Percentiles rank a stretch among this genome's conserved stretches.
Evolutionary conservation across 257 asterid genomes (phyloP).

Genomic region (Voacanga thouarsii): DNA sequence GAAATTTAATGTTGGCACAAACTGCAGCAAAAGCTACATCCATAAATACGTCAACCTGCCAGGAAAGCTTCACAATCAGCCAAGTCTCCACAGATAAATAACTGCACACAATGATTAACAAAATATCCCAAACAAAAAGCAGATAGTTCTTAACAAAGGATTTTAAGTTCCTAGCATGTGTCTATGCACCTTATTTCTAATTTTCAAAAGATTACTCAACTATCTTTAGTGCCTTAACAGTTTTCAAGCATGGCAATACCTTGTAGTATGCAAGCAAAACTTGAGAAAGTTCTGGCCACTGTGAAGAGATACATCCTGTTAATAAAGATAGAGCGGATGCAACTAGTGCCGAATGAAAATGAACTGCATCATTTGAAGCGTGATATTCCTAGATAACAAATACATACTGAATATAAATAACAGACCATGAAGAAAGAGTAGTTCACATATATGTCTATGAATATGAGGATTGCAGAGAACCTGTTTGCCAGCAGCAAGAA

Average conservation of each 20-base stretch:
- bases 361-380: constrained; percentile 63
- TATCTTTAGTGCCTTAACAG: constrained; percentile 12
- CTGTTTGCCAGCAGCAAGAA: constrained; percentile 74
- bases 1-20: constrained; percentile 63
- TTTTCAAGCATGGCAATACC: constrained; percentile 36
- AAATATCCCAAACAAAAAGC: neutral
- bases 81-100: neutral
- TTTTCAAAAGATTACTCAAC: neutral
- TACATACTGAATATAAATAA: constrained; percentile 19
- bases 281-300: constrained; percentile 87
- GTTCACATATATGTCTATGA: neutral
- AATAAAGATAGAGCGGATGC: constrained; percentile 78
- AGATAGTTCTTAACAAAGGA: neutral
- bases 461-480: constrained; percentile 32
- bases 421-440: neutral
- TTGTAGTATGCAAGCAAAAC: constrained; percentile 72
- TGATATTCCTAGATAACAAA: constrained; percentile 44
- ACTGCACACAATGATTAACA: neutral
- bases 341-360: constrained; percentile 89
- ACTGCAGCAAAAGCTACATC: constrained; percentile 84
- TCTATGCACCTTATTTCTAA: neutral
- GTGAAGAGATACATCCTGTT: constrained; percentile 73
- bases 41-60: constrained; percentile 88
- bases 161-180: neutral
- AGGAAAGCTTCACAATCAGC: constrained; percentile 24